phyloP scores from a whole-genome alignment of 805 yeast genomes.

The Starmerella floricola region DNA sequence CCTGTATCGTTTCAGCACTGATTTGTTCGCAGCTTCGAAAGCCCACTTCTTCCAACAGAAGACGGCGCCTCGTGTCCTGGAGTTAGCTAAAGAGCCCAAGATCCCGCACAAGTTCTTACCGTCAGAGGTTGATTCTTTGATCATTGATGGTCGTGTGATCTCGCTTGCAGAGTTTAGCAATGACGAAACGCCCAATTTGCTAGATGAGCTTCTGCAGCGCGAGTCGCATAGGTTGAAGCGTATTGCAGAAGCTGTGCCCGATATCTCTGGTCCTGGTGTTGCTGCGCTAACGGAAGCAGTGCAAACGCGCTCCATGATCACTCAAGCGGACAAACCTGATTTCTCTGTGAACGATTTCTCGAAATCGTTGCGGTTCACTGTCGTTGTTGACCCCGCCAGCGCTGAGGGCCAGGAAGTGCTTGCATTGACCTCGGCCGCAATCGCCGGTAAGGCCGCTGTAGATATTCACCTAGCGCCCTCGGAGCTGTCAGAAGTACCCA shows the following conservation, averaged over 20 bases:
- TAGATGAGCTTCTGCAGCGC: constrained; percentile 13
- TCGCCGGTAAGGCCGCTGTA: constrained; percentile 24
- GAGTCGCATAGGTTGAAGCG: constrained; percentile 16
- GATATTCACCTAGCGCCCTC: constrained; percentile 30
- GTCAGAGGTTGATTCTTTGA: constrained; percentile 4
- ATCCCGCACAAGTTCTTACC: constrained; percentile 1
- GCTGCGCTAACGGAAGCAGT: constrained; percentile 9
- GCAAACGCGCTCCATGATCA: constrained; percentile 6
- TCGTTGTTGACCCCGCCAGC: constrained; percentile 56
- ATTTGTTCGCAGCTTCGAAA: constrained; percentile 11
- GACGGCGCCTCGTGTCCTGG: constrained; percentile 11
- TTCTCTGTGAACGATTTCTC: not conserved
- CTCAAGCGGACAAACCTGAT: constrained; percentile 6
- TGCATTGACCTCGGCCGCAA: constrained; percentile 31
- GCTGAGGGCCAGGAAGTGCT: constrained; percentile 55
- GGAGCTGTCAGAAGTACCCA: constrained; percentile 11
- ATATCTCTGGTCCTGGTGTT: constrained; percentile 9
- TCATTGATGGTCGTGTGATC: constrained; percentile 19
- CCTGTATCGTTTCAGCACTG: constrained; percentile 12
- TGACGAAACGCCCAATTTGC: not conserved
- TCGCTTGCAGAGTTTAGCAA: not conserved
- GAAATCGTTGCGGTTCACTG: not conserved
- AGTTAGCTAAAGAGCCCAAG: constrained; percentile 3
- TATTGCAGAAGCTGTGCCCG: constrained; percentile 6
- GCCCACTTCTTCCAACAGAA: constrained; percentile 12